These are phyloP conservation scores for Boletus huronensis DNA, from an alignment of 768 basidiomycete genomes.

Conservation along the genomic window DNA sequence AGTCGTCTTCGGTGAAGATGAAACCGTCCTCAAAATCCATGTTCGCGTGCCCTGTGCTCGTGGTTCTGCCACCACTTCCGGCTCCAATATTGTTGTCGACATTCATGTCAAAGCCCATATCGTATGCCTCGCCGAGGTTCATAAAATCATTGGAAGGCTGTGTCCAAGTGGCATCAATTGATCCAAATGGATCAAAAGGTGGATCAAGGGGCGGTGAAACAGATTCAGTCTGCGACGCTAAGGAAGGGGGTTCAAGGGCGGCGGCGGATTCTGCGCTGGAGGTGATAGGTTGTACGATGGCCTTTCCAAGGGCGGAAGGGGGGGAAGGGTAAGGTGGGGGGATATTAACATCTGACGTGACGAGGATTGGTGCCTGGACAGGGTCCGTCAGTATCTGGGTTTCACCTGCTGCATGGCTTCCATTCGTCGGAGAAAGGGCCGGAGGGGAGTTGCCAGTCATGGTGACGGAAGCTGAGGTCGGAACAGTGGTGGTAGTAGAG, in stretches of 20 bases:
- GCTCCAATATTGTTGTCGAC: conserved; percentile 35
- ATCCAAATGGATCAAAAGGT: conserved; percentile 44
- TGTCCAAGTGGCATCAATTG: conserved; percentile 40
- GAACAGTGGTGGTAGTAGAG: conserved; percentile 10
- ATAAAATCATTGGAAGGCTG: conserved; percentile 37
- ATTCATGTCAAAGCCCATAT: conserved; percentile 49
- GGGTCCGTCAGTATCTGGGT: conserved; percentile 18
- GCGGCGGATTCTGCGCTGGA: conserved; percentile 23
- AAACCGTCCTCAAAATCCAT: conserved; percentile 61
- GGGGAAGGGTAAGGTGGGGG: conserved; percentile 53
- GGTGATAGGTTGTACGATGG: conserved; percentile 3
- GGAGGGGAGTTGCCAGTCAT: conserved; percentile 14
- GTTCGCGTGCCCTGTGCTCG: conserved; percentile 27
- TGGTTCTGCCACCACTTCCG: conserved; percentile 24
- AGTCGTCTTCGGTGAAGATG: conserved; percentile 74
- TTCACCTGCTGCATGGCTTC: conserved; percentile 11
- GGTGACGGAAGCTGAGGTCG: conserved; percentile 9
- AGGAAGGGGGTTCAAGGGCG: conserved; percentile 11
- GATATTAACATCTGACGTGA: conserved; percentile 20
- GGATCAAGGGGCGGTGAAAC: conserved; percentile 21
- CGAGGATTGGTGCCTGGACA: conserved; percentile 9
- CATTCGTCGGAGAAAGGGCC: conserved; percentile 12
- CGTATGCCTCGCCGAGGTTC: conserved; percentile 34
- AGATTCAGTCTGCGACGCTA: conserved; percentile 15
- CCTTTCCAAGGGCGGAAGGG: conserved; percentile 42